A percentile compares a stretch with the other conserved stretches of the same genome.
Evolutionary conservation across 2,329 filamentous ascomycete species (phyloP).

Genomic region (Penicillium hordei): DNA sequence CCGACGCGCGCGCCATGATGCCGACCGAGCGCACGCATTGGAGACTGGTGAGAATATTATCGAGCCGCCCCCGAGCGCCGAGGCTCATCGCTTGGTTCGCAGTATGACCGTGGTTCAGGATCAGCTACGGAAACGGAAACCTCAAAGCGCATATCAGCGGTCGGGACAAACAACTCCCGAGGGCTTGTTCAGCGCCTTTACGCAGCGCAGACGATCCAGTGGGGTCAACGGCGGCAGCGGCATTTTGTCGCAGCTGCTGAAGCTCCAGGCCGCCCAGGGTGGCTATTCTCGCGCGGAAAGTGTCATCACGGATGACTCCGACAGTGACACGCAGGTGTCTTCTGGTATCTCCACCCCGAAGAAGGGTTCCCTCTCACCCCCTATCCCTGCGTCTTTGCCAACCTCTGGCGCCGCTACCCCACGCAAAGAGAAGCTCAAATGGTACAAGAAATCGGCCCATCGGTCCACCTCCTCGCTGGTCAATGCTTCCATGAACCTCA

Average conservation of each 20-base stretch:
- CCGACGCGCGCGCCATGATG: constrained; percentile 22
- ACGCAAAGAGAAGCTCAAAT: constrained; percentile 42
- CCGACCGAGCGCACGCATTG: constrained; percentile 17
- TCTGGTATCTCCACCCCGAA: constrained; percentile 32
- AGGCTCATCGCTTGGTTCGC: constrained; percentile 42
- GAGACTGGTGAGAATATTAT: constrained; percentile 19
- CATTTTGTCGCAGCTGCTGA: constrained; percentile 70
- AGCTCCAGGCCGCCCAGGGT: constrained; percentile 60
- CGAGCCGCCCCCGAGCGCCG: constrained; percentile 31
- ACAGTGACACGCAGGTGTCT: constrained; percentile 30
- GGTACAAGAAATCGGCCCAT: constrained; percentile 43
- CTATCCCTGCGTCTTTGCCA: constrained; percentile 17
- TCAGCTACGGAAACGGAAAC: constrained; percentile 28
- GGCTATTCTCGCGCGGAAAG: constrained; percentile 30
- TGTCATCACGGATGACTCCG: constrained; percentile 34
- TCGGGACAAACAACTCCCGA: constrained; percentile 36
- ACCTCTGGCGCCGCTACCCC: constrained; percentile 35
- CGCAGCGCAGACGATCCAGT: constrained; percentile 27
- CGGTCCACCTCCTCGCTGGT: constrained; percentile 41
- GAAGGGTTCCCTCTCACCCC: constrained; percentile 25
- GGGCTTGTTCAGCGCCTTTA: constrained; percentile 24
- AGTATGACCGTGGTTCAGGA: constrained; percentile 33
- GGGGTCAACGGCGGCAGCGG: constrained; percentile 47
- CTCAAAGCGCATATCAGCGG: constrained; percentile 35
- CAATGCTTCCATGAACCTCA: constrained; percentile 40